Percentiles rank a stretch among this genome's conserved stretches.
These are phyloP conservation scores for Xylaria nigripes DNA, from an alignment of 495 filamentous ascomycete genomes.

Conservation along the genomic window DNA sequence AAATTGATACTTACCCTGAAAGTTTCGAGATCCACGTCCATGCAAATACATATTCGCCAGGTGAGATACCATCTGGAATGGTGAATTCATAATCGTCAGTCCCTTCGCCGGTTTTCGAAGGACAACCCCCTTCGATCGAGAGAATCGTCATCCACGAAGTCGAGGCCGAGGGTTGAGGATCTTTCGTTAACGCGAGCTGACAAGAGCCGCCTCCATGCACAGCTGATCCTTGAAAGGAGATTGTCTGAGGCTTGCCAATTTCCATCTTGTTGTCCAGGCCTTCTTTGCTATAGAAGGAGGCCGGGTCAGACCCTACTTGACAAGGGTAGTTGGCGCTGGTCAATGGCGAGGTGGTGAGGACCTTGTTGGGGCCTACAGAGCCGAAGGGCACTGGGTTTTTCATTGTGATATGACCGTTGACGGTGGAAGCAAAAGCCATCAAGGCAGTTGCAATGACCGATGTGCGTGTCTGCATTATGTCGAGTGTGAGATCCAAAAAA, in stretches of 20 bases:
- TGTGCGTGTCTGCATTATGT: conserved; percentile 38
- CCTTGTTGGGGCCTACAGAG: conserved; percentile 30
- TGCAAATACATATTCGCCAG: conserved; percentile 57
- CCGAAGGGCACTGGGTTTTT: conserved; percentile 59
- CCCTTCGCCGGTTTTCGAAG: conserved; percentile 38
- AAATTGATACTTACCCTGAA: conserved; percentile 35
- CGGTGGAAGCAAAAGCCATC: conserved; percentile 40
- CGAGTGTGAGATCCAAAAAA: neutral
- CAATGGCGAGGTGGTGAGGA: conserved; percentile 50
- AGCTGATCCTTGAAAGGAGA: conserved; percentile 54
- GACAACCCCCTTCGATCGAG: conserved; percentile 75
- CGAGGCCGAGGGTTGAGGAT: conserved; percentile 47
- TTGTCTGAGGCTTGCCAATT: conserved; percentile 44
- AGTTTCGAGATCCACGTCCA: conserved; percentile 86
- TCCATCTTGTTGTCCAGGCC: conserved; percentile 41
- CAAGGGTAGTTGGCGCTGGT: conserved; percentile 71
- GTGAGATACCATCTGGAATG: conserved; percentile 48
- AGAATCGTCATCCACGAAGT: conserved; percentile 71
- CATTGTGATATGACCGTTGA: conserved; percentile 67
- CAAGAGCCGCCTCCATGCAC: conserved; percentile 83
- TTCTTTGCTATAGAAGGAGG: conserved; percentile 32
- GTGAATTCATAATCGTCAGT: conserved; percentile 49
- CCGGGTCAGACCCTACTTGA: conserved; percentile 40
- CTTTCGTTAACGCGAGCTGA: conserved; percentile 76
- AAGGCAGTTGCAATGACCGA: conserved; percentile 18